These are phyloP conservation scores for Cardamine resedifolia DNA, from an alignment of 345 rosid species.

Conservation along the genomic window DNA sequence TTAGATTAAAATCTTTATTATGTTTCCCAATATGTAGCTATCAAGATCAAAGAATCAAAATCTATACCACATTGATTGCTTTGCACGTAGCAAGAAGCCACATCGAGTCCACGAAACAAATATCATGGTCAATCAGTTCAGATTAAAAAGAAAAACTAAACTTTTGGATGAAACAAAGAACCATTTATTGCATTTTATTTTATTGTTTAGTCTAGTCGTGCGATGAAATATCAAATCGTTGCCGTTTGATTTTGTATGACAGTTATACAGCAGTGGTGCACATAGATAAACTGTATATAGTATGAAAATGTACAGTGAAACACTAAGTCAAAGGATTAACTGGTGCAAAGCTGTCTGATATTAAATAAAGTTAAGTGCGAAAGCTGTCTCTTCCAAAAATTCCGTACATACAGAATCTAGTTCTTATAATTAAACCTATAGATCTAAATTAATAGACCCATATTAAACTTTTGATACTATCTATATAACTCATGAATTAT, in stretches of 20 bases:
- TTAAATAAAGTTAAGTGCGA: neutral
- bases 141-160: neutral
- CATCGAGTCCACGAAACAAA: constrained; percentile 32
- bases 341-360: constrained; percentile 24
- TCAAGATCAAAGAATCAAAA: too few relatives aligned
- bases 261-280: constrained; percentile 1
- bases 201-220: constrained; percentile 28
- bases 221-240: constrained; percentile 7
- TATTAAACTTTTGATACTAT: neutral
- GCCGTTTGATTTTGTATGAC: neutral
- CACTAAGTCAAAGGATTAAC: constrained; percentile 28
- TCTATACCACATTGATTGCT: constrained; percentile 20
- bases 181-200: neutral
- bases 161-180: neutral
- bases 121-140: constrained; percentile 9
- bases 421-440: neutral
- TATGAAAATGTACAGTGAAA: constrained; percentile 1
- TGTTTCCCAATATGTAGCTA: neutral
- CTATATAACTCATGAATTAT: constrained; percentile 14
- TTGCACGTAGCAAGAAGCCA: constrained; percentile 31
- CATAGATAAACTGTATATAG: neutral
- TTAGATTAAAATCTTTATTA: neutral
- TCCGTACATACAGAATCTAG: neutral
- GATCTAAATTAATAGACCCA: neutral
- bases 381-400: constrained; percentile 27